Conservation (phyloP, 257 asterid genomes). For the Solanum paucissectum region DNA sequence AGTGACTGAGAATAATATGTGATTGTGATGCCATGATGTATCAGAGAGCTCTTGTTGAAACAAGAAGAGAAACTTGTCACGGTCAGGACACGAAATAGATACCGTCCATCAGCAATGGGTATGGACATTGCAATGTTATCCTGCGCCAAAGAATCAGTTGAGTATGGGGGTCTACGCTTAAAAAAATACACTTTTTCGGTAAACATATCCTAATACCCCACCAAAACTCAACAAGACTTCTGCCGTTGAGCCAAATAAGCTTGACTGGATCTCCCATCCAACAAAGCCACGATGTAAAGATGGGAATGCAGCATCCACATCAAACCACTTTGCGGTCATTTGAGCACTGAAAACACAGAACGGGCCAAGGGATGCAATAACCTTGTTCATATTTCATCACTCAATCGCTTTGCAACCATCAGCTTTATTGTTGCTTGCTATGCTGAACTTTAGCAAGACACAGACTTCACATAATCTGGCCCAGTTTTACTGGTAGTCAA, state of each 20-base stretch:
- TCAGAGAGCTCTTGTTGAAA: slow-evolving; percentile 46
- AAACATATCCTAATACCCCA: slow-evolving; percentile 37
- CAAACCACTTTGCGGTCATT: background rate
- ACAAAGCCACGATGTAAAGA: background rate
- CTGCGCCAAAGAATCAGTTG: slow-evolving; percentile 82
- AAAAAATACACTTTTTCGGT: slow-evolving; percentile 17
- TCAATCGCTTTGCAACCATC: background rate
- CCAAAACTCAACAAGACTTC: slow-evolving; percentile 26
- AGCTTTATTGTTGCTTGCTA: background rate
- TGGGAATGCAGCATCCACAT: slow-evolving; percentile 2
- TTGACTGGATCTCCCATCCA: slow-evolving; percentile 7
- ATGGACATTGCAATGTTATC: slow-evolving; percentile 44
- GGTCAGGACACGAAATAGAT: slow-evolving; percentile 51
- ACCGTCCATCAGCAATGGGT: slow-evolving; percentile 49
- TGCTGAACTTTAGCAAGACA: background rate
- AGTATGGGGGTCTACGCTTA: slow-evolving; percentile 45
- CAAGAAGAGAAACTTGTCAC: slow-evolving; percentile 43
- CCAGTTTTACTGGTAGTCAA: background rate
- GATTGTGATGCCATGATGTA: slow-evolving; percentile 58
- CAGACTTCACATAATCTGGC: background rate
- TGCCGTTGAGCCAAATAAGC: slow-evolving; percentile 6
- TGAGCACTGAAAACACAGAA: background rate
- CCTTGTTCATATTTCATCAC: background rate
- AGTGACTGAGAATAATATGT: slow-evolving; percentile 38
- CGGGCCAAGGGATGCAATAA: background rate